Base-by-base conservation (phyloP, 176 grass and related monocot species). In the Aegilops sharonensis region DNA sequence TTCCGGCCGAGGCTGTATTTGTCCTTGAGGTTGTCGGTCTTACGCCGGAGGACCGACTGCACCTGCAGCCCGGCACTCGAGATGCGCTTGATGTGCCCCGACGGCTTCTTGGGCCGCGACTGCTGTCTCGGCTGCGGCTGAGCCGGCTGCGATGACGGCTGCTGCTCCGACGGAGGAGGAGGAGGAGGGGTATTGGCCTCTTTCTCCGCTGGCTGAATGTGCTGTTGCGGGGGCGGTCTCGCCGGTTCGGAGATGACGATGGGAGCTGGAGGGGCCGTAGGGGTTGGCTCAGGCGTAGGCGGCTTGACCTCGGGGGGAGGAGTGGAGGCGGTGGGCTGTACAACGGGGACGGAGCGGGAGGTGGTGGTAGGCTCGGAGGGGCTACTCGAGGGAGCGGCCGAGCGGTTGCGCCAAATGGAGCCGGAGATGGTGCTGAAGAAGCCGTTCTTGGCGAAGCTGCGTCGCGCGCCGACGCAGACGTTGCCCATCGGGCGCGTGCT, bases 51-150 rank as follows among this genome's bases (percentile, higher is more conserved):
- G 76, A 91, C 85, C 23, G 89, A 91, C n/a, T 85, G 77, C 70
- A 91, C 89, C 71, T 88, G 89, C 31, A 91, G 82, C 0, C 89
- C 89, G 0, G 82, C 85, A 77, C 89, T 91, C n/a, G 89, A 91
- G 78, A 91, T 42, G 68, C 89, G 89, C 89, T 91, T 91, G 36
- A 91, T 91, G 70, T 85, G 85, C 68, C 68, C 47, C 11, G 73
- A 31, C 4, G 82, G 68, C 74, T 84, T 84, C 52, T 87, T 87
- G 25, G 59, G 43, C 6, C 11, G 36, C 6, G 82, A 89, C 68
- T 81, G 88, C 77, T 89, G 78, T 62, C 73, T 48, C 23, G 71
- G 62, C 29, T 31, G 74, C 9, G 29, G 10, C 73, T 54, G 78
- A 75, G 72, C 72, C 23, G 21, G 25, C 11, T 25, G 23, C 18